Conservation (phyloP, 805 yeast genomes). For the Metschnikowia peoriensis region DNA sequence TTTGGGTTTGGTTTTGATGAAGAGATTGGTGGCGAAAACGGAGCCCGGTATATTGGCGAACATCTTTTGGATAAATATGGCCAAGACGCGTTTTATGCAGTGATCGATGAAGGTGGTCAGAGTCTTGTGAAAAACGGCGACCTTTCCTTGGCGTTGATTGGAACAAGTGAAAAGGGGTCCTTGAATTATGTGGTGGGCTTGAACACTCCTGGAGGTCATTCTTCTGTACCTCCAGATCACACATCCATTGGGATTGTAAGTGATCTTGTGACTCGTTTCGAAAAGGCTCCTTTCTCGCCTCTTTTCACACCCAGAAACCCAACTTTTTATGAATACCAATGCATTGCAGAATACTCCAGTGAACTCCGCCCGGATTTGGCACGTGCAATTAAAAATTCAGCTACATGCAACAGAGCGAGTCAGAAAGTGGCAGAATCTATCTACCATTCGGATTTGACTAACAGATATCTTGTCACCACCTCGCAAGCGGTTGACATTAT, state of each 20-base stretch:
- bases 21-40: constrained; percentile 14
- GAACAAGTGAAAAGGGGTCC: constrained; percentile 17
- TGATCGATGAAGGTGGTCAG: constrained; percentile 18
- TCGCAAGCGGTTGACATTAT: constrained; percentile 36
- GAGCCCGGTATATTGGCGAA: constrained; percentile 11
- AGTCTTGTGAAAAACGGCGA: constrained; percentile 10
- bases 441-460: constrained; percentile 16
- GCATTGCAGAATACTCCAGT: constrained; percentile 48
- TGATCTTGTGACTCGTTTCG: constrained; percentile 54
- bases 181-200: constrained; percentile 28
- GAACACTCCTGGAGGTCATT: constrained; percentile 73
- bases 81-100: constrained; percentile 12
- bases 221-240: constrained; percentile 76
- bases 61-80: constrained; percentile 12
- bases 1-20: constrained; percentile 18
- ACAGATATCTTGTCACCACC: constrained; percentile 30
- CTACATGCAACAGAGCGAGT: constrained; percentile 31
- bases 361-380: constrained; percentile 21
- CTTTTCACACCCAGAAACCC: constrained; percentile 57
- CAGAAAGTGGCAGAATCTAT: constrained; percentile 20
- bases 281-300: constrained; percentile 51
- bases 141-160: constrained; percentile 13
- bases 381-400: constrained; percentile 33
- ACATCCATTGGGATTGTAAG: constrained; percentile 74
- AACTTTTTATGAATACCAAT: constrained; percentile 53